These are phyloP conservation scores for Lactarius pseudohatsudake DNA, from an alignment of 768 basidiomycete genomes.

Conservation along the genomic window DNA sequence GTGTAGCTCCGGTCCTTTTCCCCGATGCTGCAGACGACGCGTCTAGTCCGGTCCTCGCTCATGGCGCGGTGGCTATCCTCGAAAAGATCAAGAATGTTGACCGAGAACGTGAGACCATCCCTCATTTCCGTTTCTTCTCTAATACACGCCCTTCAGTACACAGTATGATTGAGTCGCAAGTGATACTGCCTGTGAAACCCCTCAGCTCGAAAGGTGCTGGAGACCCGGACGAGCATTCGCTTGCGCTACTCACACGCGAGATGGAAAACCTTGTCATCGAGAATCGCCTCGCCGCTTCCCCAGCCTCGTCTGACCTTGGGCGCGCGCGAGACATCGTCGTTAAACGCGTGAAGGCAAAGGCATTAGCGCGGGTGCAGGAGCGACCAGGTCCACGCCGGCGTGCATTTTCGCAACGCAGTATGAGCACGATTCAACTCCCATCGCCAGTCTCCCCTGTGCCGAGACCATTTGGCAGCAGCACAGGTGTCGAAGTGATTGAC, in stretches of 20 bases:
- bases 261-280: conserved; percentile 30
- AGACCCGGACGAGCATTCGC: conserved; percentile 22
- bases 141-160: conserved; percentile 10
- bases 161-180: conserved; percentile 17
- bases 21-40: conserved; percentile 35
- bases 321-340: conserved; percentile 20
- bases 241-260: conserved; percentile 27
- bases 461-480: background rate
- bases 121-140: background rate
- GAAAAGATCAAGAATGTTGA: conserved; percentile 22
- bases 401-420: conserved; percentile 24
- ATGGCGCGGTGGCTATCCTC: conserved; percentile 8
- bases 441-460: conserved; percentile 21
- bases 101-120: conserved; percentile 18
- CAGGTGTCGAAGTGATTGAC: conserved; percentile 21
- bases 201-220: background rate
- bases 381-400: conserved; percentile 17
- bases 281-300: conserved; percentile 16
- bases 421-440: conserved; percentile 14
- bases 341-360: conserved; percentile 18
- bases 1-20: conserved; percentile 68
- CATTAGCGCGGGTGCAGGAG: conserved; percentile 17
- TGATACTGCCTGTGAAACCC: conserved; percentile 14
- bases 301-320: conserved; percentile 24
- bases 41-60: conserved; percentile 9